These are phyloP conservation scores for Aspergillus hiratsukae DNA, from an alignment of 2,329 filamentous ascomycete genomes.

Conservation along the genomic window DNA sequence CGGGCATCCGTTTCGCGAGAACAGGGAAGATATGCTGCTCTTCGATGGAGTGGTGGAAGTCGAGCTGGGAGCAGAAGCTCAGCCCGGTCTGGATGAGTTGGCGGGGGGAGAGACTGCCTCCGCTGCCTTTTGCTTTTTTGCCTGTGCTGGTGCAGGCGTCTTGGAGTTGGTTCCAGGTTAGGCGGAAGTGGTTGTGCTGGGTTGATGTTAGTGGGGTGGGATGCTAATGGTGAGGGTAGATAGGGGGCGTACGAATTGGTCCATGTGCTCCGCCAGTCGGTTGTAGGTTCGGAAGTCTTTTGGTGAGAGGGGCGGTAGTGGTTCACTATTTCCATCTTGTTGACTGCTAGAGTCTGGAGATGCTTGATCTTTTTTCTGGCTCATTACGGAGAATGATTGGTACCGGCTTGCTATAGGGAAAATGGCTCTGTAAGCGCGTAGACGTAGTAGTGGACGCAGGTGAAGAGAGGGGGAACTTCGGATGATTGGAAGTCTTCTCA, in stretches of 20 bases:
- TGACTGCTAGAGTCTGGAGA: background rate
- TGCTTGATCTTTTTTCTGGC: background rate
- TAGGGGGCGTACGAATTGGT: slow-evolving; percentile 56
- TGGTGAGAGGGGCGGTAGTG: slow-evolving; percentile 59
- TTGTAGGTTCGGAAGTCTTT: slow-evolving; percentile 68
- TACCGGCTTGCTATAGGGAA: background rate
- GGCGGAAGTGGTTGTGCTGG: slow-evolving; percentile 72
- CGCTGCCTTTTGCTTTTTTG: too few relatives aligned
- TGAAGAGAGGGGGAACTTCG: too few relatives aligned
- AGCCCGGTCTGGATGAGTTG: slow-evolving; percentile 65
- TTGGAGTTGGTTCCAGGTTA: slow-evolving; percentile 68
- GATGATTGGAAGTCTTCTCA: background rate
- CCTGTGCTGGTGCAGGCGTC: slow-evolving; percentile 53
- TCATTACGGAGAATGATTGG: background rate
- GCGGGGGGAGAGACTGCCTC: slow-evolving; percentile 59
- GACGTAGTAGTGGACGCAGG: background rate
- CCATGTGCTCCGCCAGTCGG: slow-evolving; percentile 69
- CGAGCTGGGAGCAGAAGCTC: slow-evolving; percentile 67
- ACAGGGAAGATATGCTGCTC: slow-evolving; percentile 76
- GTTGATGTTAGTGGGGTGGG: slow-evolving; percentile 14
- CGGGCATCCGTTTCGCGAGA: slow-evolving; percentile 72
- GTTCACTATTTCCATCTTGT: slow-evolving; percentile 3
- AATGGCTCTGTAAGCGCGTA: background rate
- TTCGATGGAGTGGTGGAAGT: slow-evolving; percentile 76
- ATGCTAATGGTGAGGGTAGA: background rate